Conservation (phyloP, 495 filamentous ascomycete genomes). For the Lichina pygmaea region DNA sequence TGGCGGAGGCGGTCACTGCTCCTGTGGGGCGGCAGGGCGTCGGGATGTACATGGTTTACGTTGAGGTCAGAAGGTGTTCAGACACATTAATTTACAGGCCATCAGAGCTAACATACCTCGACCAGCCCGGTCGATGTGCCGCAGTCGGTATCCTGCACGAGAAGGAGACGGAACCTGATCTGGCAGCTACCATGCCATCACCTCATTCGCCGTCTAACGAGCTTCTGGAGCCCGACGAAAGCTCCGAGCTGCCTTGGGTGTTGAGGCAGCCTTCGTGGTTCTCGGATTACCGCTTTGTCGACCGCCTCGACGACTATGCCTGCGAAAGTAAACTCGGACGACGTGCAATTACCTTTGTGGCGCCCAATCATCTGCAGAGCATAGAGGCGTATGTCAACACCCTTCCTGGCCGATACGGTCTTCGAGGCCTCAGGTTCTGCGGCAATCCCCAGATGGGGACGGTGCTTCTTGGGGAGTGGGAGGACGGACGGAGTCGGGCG, state of each 20-base stretch:
- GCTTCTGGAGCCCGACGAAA: no score
- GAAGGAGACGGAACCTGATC: not conserved
- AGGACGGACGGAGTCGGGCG: not conserved
- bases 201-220: no score
- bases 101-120: not conserved
- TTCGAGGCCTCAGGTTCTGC: constrained; percentile 1
- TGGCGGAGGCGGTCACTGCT: not conserved
- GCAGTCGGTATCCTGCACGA: constrained; percentile 2
- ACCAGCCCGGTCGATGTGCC: not conserved
- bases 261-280: no score
- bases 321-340: not conserved
- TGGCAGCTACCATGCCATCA: no score
- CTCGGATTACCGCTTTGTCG: no score
- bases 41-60: constrained; percentile 1
- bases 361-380: not conserved
- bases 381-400: constrained; percentile 1
- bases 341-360: not conserved
- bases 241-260: no score
- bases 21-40: constrained; percentile 1
- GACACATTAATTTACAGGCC: not conserved
- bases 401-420: not conserved
- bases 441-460: constrained; percentile 1
- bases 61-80: not conserved
- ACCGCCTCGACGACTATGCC: no score
- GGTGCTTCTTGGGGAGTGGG: constrained; percentile 2